phyloP scores from a whole-genome alignment of 768 basidiomycete species.

The Mycena haematopus region DNA sequence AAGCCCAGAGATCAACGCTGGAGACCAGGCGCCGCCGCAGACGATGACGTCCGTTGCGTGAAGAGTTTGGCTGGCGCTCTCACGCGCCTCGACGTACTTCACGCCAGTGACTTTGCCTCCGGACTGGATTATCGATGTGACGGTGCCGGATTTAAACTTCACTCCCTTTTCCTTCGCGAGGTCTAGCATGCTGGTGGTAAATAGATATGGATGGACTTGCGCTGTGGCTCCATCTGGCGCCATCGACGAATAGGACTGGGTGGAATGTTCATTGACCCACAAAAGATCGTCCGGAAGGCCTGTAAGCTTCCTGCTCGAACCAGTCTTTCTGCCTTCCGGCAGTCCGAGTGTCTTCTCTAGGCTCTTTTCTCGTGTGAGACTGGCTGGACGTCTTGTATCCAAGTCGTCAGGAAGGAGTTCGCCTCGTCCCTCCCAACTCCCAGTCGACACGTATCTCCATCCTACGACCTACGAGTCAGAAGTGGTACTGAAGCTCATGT shows the following conservation, averaged over 20 bases:
- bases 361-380: conserved; percentile 49
- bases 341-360: conserved; percentile 64
- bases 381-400: conserved; percentile 25
- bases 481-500: background rate
- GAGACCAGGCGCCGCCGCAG: conserved; percentile 89
- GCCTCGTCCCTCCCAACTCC: conserved; percentile 74
- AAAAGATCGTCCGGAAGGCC: conserved; percentile 57
- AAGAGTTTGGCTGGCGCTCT: conserved; percentile 41
- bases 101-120: conserved; percentile 56
- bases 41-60: conserved; percentile 75
- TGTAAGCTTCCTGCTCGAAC: conserved; percentile 34
- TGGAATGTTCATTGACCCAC: conserved; percentile 65
- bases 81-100: conserved; percentile 43
- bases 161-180: conserved; percentile 65
- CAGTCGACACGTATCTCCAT: conserved; percentile 78
- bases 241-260: conserved; percentile 68
- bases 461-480: background rate
- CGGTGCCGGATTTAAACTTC: conserved; percentile 53
- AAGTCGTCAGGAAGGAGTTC: conserved; percentile 37
- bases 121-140: conserved; percentile 47
- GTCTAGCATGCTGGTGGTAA: conserved; percentile 74
- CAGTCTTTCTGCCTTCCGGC: conserved; percentile 33
- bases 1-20: conserved; percentile 59
- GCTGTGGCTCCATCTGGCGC: conserved; percentile 64
- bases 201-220: conserved; percentile 79